Evolutionary conservation across 2,329 filamentous ascomycete species (phyloP).

Genomic region (Cladorrhinum sp.): DNA sequence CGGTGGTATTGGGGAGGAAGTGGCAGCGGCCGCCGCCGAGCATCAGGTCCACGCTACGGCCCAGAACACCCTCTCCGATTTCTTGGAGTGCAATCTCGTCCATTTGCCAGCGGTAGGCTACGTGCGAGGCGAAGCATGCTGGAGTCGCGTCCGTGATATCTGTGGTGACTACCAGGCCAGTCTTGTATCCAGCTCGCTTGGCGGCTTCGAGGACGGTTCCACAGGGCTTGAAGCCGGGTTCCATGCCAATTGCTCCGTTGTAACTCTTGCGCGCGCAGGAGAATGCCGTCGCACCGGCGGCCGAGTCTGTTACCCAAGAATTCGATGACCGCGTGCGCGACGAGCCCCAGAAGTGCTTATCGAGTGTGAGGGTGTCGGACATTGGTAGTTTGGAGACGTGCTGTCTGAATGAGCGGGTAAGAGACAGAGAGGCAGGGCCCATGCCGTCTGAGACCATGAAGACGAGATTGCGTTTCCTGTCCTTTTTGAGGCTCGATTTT

Average conservation of each 20-base stretch:
- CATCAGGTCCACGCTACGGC: slow-evolving; percentile 85
- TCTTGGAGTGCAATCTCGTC: slow-evolving; percentile 92
- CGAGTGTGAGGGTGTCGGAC: slow-evolving; percentile 73
- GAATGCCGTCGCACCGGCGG: slow-evolving; percentile 95
- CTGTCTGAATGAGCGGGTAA: slow-evolving; percentile 86
- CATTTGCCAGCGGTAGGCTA: slow-evolving; percentile 73
- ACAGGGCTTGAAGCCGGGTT: slow-evolving; percentile 81
- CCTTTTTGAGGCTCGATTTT: slow-evolving; percentile 18
- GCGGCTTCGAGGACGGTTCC: slow-evolving; percentile 92
- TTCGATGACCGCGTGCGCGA: slow-evolving; percentile 81
- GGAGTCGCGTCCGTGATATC: slow-evolving; percentile 94
- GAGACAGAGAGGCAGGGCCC: slow-evolving; percentile 84
- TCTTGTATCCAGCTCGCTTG: slow-evolving; percentile 86
- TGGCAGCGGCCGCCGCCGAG: slow-evolving; percentile 90
- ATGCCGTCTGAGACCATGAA: slow-evolving; percentile 99
- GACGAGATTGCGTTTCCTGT: slow-evolving; percentile 83
- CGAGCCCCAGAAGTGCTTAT: slow-evolving; percentile 85
- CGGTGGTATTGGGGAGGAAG: slow-evolving; percentile 79
- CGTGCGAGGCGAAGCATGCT: slow-evolving; percentile 90
- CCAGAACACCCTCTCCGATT: slow-evolving; percentile 81
- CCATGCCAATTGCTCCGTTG: slow-evolving; percentile 89
- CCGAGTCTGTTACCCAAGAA: slow-evolving; percentile 89
- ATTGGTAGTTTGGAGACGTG: slow-evolving; percentile 68
- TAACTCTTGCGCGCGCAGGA: slow-evolving; percentile 92
- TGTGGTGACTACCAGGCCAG: slow-evolving; percentile 91